Evolutionary conservation across 192 early-diverging fungal genomes (phyloP), one percentile per base, ranked within the genome.

Genomic region (Coemansia sp.): DNA sequence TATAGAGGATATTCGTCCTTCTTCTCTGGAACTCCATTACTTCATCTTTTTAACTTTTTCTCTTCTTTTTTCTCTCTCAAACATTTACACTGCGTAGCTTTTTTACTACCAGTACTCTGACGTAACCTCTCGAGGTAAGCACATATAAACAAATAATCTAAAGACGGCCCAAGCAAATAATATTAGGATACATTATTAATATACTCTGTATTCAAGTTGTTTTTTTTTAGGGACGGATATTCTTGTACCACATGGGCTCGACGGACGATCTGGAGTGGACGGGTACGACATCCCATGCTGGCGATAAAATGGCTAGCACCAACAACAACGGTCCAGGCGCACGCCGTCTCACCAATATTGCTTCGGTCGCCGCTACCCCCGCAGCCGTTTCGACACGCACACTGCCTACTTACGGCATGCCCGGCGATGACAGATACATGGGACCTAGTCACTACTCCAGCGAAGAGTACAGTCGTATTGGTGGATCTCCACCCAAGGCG

Each of bases 241-340:
- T 53, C 22, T 52, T 38, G 15, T 30, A 22, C 16, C 35, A 65
- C 35, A 65, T 39, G 22, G 16, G 27, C n/a, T 44, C 60, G 16
- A 79, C 75, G 73, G 65, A 64, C 38, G 73, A 75, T 35, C 58
- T 56, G n/a, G 73, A 80, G 60, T 75, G 78, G 78, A 59, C 73
- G 6, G 78, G 69, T 35, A 66, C 78, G 9, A 60, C 50, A 67
- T 80, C 78, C 35, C 71, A 75, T 58, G 73, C 69, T 4, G 61
- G 58, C 7, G 73, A 75, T 38, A 74, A 69, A 29, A 75, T 75
- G 73, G 63, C 69, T 55, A 80, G 78, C 60, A 65, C 62, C 32
- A 74, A 65, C 66, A 49, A 22, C 32, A 38, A 61, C 50, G 64
- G 16, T 18, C 37, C 7, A 5, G 44, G 18, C 50, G 49, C 49